Evolutionary conservation across 1,139 yeast genomes (phyloP), one percentile per base, ranked within the genome.

Genomic region (Magnusiomyces tetraspermus): DNA sequence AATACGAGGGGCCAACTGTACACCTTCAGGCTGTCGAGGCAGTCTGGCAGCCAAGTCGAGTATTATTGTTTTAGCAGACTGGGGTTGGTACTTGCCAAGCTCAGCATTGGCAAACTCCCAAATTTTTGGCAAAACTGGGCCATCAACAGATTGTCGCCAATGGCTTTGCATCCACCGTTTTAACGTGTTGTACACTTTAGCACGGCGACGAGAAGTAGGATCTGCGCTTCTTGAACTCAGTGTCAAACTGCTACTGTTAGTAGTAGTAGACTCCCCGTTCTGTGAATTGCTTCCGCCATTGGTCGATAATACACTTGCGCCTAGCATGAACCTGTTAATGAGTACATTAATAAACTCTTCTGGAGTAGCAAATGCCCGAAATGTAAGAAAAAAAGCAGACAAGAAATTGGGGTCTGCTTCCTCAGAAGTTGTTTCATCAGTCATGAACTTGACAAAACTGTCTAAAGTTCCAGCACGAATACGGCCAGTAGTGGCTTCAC

Each of bases 161-260:
- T 84, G 88, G 51, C 92, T 83, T 67, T 87, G 95, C 67, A 89
- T 70, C 97, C 97, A 90, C 50, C 81, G 71, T 62, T 80, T 85
- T 61, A 88, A 80, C 67, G 85, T 73, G 60, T 78, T 79, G 58
- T 83, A 80, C 44, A 87, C 80, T 52, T 83, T 70, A 56, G 81
- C 77, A 61, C 95, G 73, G 5, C 42, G 24, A 4, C 42, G 22
- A 4, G 42, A 38, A 5, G 42, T 19, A 4, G 42, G 42, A 24
- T 38, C 42, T 6, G 42, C 24, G 24, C 42, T 38, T 19, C 42
- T 8, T 6, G 42, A 38, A 15, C 42, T 38, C 24, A 38, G 24
- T 13, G 8, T 5, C 24, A 38, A 19, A 19, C 38, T 33, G 17
- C 17, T 15, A 15, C 38, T 15, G n/a, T 8, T 8, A 5, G n/a